Conservation (phyloP, 345 rosid genomes). For the Boechera stricta region DNA sequence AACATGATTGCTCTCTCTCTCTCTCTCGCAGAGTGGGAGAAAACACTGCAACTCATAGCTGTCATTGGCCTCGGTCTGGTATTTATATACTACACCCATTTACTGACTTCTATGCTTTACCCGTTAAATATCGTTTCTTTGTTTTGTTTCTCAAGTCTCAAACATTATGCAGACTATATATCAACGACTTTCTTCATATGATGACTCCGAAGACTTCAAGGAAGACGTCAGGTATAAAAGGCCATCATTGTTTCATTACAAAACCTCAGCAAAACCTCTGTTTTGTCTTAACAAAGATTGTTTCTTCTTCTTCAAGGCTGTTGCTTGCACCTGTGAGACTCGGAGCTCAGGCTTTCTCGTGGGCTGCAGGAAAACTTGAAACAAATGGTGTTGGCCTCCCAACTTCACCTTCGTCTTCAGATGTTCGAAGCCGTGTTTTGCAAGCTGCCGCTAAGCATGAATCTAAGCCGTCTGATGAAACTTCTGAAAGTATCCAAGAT, state of each 20-base stretch:
- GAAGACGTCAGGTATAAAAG: slow-evolving; percentile 75
- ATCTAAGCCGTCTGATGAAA: slow-evolving; percentile 79
- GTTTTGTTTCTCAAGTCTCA: slow-evolving; percentile 27
- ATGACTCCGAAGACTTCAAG: slow-evolving; percentile 66
- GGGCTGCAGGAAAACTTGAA: slow-evolving; percentile 88
- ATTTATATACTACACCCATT: slow-evolving; percentile 22
- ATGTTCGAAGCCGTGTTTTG: slow-evolving; percentile 80
- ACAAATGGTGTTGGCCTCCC: slow-evolving; percentile 83
- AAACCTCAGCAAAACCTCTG: not conserved
- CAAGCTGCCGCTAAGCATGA: slow-evolving; percentile 93
- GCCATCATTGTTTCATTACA: slow-evolving; percentile 8
- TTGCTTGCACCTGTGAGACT: slow-evolving; percentile 67
- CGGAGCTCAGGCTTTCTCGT: slow-evolving; percentile 79
- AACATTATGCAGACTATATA: slow-evolving; percentile 63
- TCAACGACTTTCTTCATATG: slow-evolving; percentile 67
- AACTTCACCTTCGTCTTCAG: slow-evolving; percentile 88
- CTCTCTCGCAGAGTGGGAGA: slow-evolving; percentile 84
- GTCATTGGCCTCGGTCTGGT: slow-evolving; percentile 79
- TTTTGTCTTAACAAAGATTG: slow-evolving; percentile 24
- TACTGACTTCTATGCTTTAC: slow-evolving; percentile 17
- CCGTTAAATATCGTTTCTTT: not conserved
- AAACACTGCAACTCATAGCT: slow-evolving; percentile 78
- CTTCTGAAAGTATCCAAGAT: slow-evolving; percentile 48
- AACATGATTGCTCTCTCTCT: slow-evolving; percentile 17
- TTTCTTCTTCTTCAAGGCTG: slow-evolving; percentile 48